Conservation (phyloP, 2,329 filamentous ascomycete species). For the Chaetothyriales sp. region DNA sequence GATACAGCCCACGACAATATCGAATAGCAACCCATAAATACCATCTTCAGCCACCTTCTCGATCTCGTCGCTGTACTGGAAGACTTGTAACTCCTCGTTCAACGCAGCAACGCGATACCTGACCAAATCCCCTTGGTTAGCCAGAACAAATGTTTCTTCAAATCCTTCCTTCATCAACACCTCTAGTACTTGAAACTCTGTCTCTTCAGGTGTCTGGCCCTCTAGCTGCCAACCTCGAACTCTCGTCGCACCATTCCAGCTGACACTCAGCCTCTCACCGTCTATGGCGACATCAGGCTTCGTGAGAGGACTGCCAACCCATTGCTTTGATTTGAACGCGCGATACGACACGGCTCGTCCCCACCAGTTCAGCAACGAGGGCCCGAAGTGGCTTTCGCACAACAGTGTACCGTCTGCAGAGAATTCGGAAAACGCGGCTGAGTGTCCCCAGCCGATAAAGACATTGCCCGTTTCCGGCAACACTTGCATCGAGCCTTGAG, state of each 20-base stretch:
- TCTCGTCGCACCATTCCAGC: conserved; percentile 37
- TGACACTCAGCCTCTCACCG: conserved; percentile 25
- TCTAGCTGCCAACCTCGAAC: conserved; percentile 15
- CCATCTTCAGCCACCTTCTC: neutral
- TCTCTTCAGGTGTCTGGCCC: conserved; percentile 5
- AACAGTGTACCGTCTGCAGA: conserved; percentile 25
- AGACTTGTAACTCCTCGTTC: conserved; percentile 4
- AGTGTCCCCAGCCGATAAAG: conserved; percentile 39
- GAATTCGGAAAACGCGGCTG: conserved; percentile 38
- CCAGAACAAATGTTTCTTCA: conserved; percentile 11
- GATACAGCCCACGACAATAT: neutral
- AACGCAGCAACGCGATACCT: conserved; percentile 10
- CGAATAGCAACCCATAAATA: neutral
- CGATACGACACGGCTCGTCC: conserved; percentile 40
- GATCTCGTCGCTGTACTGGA: conserved; percentile 5
- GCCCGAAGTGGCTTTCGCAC: conserved; percentile 39
- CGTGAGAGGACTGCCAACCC: conserved; percentile 37
- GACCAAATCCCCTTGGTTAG: conserved; percentile 2
- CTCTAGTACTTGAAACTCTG: conserved; percentile 7
- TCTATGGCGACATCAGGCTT: conserved; percentile 18
- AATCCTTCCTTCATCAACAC: conserved; percentile 10
- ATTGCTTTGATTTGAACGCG: conserved; percentile 36
- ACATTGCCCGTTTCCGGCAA: conserved; percentile 28
- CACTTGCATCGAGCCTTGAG: conserved; percentile 31
- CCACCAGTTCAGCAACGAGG: conserved; percentile 23